These are phyloP conservation scores for Fusarium chaquense DNA, from an alignment of 2,329 filamentous ascomycete species.

Conservation along the genomic window DNA sequence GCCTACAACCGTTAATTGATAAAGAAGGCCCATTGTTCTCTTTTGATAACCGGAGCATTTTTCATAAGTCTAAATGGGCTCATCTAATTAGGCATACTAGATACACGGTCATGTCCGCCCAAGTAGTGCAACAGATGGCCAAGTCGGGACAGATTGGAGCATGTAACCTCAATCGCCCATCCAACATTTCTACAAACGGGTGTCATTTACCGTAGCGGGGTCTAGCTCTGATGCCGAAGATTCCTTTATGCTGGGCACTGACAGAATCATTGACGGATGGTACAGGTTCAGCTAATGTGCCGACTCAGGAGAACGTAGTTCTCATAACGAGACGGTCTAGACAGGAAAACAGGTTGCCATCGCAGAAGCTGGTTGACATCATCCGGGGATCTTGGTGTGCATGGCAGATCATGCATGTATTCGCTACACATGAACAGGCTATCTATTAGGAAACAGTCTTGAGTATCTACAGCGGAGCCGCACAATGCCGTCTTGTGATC, in stretches of 20 bases:
- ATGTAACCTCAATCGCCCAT: slow-evolving; percentile 1
- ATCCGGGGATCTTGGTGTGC: slow-evolving; percentile 19
- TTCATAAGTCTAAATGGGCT: slow-evolving; percentile 16
- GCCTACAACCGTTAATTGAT: slow-evolving; percentile 30
- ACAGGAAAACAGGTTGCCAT: slow-evolving; percentile 7
- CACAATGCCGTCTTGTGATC: slow-evolving; percentile 5
- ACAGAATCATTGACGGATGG: slow-evolving; percentile 20
- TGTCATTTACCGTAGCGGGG: slow-evolving; percentile 16
- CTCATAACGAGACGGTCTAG: slow-evolving; percentile 3
- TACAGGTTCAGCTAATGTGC: slow-evolving; percentile 14
- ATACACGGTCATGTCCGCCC: slow-evolving; percentile 7
- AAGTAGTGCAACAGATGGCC: slow-evolving; percentile 5
- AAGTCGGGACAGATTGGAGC: slow-evolving; percentile 7
- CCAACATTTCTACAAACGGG: slow-evolving; percentile 16
- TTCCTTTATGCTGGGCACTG: slow-evolving; percentile 3
- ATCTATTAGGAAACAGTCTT: slow-evolving; percentile 19
- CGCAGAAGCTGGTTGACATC: slow-evolving; percentile 20
- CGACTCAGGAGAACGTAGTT: slow-evolving; percentile 11
- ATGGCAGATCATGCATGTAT: slow-evolving; percentile 33
- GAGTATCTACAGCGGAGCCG: slow-evolving; percentile 20
- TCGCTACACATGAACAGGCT: slow-evolving; percentile 22
- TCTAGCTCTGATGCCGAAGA: slow-evolving; percentile 19
- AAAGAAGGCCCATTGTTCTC: slow-evolving; percentile 14
- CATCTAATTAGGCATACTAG: slow-evolving; percentile 13
- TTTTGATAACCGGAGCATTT: slow-evolving; percentile 30